phyloP scores from a whole-genome alignment of 495 filamentous ascomycete genomes.

The Neurospora tetraspora region DNA sequence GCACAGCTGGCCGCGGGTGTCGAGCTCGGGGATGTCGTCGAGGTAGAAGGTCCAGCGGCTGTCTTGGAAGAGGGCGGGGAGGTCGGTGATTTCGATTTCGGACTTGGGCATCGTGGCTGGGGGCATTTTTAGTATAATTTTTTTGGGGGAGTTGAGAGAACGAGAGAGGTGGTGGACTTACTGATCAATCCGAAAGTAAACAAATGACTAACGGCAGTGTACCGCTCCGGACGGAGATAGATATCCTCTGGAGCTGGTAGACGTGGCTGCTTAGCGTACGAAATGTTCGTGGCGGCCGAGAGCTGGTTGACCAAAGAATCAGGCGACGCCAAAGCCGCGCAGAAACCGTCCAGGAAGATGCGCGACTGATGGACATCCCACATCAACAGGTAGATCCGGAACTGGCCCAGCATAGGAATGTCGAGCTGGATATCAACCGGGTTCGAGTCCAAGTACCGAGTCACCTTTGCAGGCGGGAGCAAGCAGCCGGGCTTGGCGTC shows the following conservation, averaged over 20 bases:
- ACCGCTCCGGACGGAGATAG: slow-evolving; percentile 49
- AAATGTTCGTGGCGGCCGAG: slow-evolving; percentile 36
- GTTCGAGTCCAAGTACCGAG: slow-evolving; percentile 59
- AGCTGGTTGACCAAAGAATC: slow-evolving; percentile 39
- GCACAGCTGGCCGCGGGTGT: slow-evolving; percentile 39
- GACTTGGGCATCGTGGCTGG: slow-evolving; percentile 42
- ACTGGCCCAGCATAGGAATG: slow-evolving; percentile 60
- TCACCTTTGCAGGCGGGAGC: slow-evolving; percentile 52
- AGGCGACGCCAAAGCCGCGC: slow-evolving; percentile 29
- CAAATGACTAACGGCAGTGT: slow-evolving; percentile 47
- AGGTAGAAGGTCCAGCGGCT: slow-evolving; percentile 63
- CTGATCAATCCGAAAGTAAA: slow-evolving; percentile 50
- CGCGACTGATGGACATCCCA: slow-evolving; percentile 42
- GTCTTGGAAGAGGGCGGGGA: slow-evolving; percentile 44
- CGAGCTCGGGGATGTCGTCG: slow-evolving; percentile 43
- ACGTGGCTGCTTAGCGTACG: slow-evolving; percentile 43
- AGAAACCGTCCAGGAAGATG: slow-evolving; percentile 45
- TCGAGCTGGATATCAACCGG: slow-evolving; percentile 63
- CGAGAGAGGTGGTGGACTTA: slow-evolving; percentile 5
- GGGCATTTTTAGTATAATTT: too few species aligned
- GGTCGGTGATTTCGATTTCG: slow-evolving; percentile 50
- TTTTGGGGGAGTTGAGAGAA: too few species aligned
- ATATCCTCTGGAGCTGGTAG: slow-evolving; percentile 42
- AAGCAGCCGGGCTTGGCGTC: slow-evolving; percentile 47
- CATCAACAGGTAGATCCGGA: slow-evolving; percentile 55